Base-by-base conservation (phyloP, 1,284 basidiomycete species). In the Malassezia cuniculi region DNA sequence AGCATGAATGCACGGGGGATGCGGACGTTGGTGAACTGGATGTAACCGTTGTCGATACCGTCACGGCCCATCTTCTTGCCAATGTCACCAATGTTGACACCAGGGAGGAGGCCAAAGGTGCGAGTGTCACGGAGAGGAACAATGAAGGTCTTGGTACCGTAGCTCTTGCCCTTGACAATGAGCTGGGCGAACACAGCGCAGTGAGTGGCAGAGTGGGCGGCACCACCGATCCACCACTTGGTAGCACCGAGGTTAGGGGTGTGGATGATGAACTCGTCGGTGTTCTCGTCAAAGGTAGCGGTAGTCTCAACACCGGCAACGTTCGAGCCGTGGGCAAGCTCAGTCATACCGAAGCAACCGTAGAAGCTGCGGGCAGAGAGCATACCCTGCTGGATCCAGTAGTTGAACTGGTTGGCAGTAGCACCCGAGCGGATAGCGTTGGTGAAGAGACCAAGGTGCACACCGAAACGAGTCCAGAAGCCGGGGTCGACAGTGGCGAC, bases 21-120 rank as follows among this genome's bases (percentile, higher is more conserved):
- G 40, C 74, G 70, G 37, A 75, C 74, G 44, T 74, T 69, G 44
- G 74, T 75, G 64, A 76, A 75, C 44, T 73, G 67, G 40, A 61
- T 56, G 50, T 63, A 60, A 25, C 60, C 61, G 29, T 65, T 65
- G 52, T 65, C 62, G 52, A 75, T 75, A 31, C 74, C 74, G 51
- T 75, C 73, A 24, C 74, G 62, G 22, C 74, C 74, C 74, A 75
- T 75, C 68, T 76, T 75, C 58, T 73, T 74, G 22, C 75, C 74
- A 41, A 76, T 74, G 61, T 76, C 75, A 9, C 74, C 74, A 45
- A 76, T 74, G 35, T 69, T 73, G 48, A 76, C 66, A 28, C 74
- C 74, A 6, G 74, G 74, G 14, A 57, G 49, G 11, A 55, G 52
- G 28, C 42, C 25, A 34, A 66, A 71, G 47, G 53, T 71, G 68